phyloP scores from a whole-genome alignment of 2,329 filamentous ascomycete genomes.

The Aspergillus puulaauensis region DNA sequence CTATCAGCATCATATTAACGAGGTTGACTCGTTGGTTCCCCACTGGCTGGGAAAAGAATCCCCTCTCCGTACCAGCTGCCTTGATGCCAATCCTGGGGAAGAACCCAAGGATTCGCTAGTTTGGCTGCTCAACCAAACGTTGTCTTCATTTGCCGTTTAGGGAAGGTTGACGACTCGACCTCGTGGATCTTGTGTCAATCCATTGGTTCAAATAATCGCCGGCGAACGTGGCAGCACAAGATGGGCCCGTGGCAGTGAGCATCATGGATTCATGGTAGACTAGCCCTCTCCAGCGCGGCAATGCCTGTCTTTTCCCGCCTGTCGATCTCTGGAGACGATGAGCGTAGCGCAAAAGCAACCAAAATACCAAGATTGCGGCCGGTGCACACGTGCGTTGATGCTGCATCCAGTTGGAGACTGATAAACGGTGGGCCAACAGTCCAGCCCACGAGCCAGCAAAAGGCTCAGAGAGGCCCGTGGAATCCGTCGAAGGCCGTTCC shows the following conservation, averaged over 20 bases:
- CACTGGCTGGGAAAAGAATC: neutral
- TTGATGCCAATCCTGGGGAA: conserved; percentile 7
- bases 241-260: too few relatives aligned
- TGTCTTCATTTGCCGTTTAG: conserved; percentile 4
- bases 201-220: conserved; percentile 7
- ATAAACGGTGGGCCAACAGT: neutral
- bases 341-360: neutral
- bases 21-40: neutral
- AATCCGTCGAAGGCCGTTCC: neutral
- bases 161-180: neutral
- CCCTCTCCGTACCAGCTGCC: neutral
- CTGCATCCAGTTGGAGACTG: conserved; percentile 5
- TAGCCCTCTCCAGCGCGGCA: too few relatives aligned
- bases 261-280: too few relatives aligned
- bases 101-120: neutral
- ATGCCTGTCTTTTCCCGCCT: too few relatives aligned
- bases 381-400: conserved; percentile 10
- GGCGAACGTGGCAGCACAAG: neutral
- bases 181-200: neutral
- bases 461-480: conserved; percentile 1
- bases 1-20: neutral
- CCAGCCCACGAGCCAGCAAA: neutral
- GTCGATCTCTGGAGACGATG: too few relatives aligned
- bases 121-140: too few relatives aligned
- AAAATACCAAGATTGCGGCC: neutral